Evolutionary conservation across 2,329 filamentous ascomycete species (phyloP), one percentile per base, ranked within the genome.

Genomic region (Fusarium tanahbumbuense): DNA sequence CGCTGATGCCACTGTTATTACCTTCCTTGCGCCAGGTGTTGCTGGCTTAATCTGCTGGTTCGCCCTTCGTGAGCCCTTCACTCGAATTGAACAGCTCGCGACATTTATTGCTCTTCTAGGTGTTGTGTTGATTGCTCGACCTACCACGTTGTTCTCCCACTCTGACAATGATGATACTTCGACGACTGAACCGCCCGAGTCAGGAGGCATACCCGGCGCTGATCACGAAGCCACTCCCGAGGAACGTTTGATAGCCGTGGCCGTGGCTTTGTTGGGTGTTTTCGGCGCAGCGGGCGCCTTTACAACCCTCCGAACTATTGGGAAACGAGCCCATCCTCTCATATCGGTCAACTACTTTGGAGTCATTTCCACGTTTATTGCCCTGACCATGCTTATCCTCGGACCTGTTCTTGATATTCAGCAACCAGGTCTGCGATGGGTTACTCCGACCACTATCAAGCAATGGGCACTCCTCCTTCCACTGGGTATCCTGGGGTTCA

Each of bases 261-360:
- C 87, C 0, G 83, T 93, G 12, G 92, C 91, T 0, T 84, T 97
- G 46, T 58, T 97, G 1, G 93, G 94, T 3, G 93, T 97, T 0
- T 72, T 93, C 1, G 94, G 94, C 11, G 88, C 90, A 10, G 89
- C 92, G 0, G 87, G 87, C 5, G 93, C 93, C 10, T 94, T 90
- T 75, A 93, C 90, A 0, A 88, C 88, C 0, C 91, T 97, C 68
- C 87, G 93, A 18, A 89, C 91, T 79, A 95, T 97, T 65, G 94
- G 94, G 16, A 88, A 88, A 72, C 87, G 92, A 28, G 91, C 92
- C 0, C 93, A 97, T 76, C 88, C 94, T 0, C 83, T 97, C n/a
- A 89, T 97, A 60, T 92, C 88, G 3, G 93, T 97, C 59, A 97
- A 93, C 74, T 97, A 94, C 79, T 97, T 97, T 75, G 89, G 89